These are phyloP conservation scores for Tetrapisispora iriomotensis DNA, from an alignment of 805 yeast species.

Conservation along the genomic window DNA sequence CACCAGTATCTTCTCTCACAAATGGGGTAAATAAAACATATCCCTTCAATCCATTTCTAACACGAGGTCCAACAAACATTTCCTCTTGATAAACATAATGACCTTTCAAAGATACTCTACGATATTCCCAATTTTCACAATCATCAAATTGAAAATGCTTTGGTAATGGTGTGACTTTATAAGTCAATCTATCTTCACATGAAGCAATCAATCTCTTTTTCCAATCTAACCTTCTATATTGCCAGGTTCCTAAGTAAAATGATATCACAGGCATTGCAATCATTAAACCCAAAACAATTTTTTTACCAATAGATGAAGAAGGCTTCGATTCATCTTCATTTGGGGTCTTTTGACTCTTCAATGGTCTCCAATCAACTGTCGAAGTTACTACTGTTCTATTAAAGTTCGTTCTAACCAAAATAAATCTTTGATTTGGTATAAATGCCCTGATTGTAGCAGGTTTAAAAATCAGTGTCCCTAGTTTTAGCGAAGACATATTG, in stretches of 20 bases:
- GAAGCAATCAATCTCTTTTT: constrained; percentile 72
- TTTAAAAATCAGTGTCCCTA: not conserved
- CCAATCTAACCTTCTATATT: constrained; percentile 77
- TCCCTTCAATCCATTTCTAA: constrained; percentile 63
- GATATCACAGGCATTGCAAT: constrained; percentile 78
- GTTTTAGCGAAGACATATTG: too few relatives aligned
- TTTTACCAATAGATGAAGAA: constrained; percentile 20
- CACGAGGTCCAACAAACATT: constrained; percentile 84
- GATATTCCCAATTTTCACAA: constrained; percentile 67
- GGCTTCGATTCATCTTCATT: constrained; percentile 34
- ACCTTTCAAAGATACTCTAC: constrained; percentile 71
- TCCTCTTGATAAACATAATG: constrained; percentile 76
- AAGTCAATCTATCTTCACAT: constrained; percentile 72
- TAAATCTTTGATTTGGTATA: not conserved
- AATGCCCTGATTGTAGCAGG: too few relatives aligned
- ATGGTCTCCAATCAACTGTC: constrained; percentile 77
- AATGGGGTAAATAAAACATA: constrained; percentile 77
- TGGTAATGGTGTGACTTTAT: constrained; percentile 67
- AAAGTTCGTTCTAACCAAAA: not conserved
- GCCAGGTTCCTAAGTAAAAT: constrained; percentile 89
- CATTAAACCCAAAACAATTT: constrained; percentile 31
- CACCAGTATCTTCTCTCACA: constrained; percentile 45
- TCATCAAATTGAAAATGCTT: constrained; percentile 51
- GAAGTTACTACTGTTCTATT: constrained; percentile 44
- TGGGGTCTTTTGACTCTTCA: constrained; percentile 37